Conservation (phyloP, 257 asterid species). For the Solanum etuberosum region DNA sequence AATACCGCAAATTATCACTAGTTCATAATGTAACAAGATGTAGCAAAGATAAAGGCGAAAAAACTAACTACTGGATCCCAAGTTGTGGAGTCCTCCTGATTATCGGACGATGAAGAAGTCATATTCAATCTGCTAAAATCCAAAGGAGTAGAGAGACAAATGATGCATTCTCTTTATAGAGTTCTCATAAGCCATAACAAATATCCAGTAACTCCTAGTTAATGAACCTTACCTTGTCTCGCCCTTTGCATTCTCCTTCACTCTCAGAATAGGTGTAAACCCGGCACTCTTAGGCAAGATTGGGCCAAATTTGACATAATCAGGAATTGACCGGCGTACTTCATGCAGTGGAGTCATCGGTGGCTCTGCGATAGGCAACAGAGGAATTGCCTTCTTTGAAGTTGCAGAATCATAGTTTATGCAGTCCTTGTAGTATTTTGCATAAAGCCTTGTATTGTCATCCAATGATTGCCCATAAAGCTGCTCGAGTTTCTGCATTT, state of each 20-base stretch:
- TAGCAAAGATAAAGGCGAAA: not conserved
- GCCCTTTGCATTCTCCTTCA: slow-evolving; percentile 17
- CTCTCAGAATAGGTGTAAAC: slow-evolving; percentile 36
- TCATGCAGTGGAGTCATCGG: slow-evolving; percentile 75
- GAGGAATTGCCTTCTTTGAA: slow-evolving; percentile 44
- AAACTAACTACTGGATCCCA: slow-evolving; percentile 45
- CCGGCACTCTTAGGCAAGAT: slow-evolving; percentile 75
- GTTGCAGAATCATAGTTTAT: slow-evolving; percentile 45
- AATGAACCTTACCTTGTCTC: slow-evolving; percentile 24
- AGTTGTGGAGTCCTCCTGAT: slow-evolving; percentile 23
- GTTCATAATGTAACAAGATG: not conserved
- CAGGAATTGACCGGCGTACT: slow-evolving; percentile 47
- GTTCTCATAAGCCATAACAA: not conserved
- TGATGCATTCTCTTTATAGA: not conserved
- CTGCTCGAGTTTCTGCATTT: slow-evolving; percentile 47
- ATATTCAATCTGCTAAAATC: slow-evolving; percentile 29
- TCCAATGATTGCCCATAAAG: slow-evolving; percentile 64
- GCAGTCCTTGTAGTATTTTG: slow-evolving; percentile 64
- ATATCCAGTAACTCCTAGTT: not conserved
- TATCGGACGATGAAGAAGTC: slow-evolving; percentile 15
- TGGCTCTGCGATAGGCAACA: slow-evolving; percentile 80
- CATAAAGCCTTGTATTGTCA: slow-evolving; percentile 61
- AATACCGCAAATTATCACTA: not conserved
- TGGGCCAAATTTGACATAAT: slow-evolving; percentile 75
- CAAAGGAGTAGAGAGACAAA: not conserved